Percentiles rank a stretch among this genome's conserved stretches.
These are phyloP conservation scores for Vigna reflexopilosa DNA, from an alignment of 306 rosid genomes.

Conservation along the genomic window DNA sequence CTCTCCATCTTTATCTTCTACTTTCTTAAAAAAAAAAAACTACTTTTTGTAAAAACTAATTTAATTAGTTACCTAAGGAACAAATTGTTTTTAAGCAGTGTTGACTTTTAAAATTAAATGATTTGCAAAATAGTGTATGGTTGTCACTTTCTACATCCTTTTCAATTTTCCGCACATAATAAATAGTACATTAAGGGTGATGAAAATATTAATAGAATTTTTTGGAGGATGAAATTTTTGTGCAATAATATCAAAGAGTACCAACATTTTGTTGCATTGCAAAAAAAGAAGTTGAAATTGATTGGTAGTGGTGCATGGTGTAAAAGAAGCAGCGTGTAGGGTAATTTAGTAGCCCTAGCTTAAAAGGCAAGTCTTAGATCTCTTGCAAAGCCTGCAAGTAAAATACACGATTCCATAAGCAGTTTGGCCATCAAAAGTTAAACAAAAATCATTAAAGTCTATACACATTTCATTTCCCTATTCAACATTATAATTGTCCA, in stretches of 20 bases:
- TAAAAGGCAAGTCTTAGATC: conserved; percentile 53
- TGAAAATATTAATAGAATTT: neutral
- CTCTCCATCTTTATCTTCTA: conserved; percentile 7
- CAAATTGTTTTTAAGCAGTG: neutral
- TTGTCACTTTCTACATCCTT: neutral
- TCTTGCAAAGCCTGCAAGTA: conserved; percentile 57
- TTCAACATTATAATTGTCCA: conserved; percentile 47
- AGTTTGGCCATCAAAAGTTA: conserved; percentile 56
- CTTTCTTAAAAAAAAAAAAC: neutral
- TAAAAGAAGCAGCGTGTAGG: neutral
- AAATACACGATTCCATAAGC: conserved; percentile 54
- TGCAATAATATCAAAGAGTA: neutral
- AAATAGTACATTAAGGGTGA: neutral
- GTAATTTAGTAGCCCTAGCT: conserved; percentile 40
- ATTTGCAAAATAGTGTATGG: neutral
- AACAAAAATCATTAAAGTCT: conserved; percentile 64
- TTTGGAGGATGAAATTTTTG: neutral
- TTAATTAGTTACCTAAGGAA: neutral
- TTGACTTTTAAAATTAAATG: neutral
- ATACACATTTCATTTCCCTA: conserved; percentile 53
- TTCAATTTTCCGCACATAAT: neutral
- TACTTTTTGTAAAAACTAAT: neutral
- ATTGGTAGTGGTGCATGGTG: conserved; percentile 35
- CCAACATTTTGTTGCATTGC: conserved; percentile 30
- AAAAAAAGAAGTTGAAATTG: conserved; percentile 35